Evolutionary conservation across 2,329 filamentous ascomycete genomes (phyloP).

Genomic region (Fusarium poae): DNA sequence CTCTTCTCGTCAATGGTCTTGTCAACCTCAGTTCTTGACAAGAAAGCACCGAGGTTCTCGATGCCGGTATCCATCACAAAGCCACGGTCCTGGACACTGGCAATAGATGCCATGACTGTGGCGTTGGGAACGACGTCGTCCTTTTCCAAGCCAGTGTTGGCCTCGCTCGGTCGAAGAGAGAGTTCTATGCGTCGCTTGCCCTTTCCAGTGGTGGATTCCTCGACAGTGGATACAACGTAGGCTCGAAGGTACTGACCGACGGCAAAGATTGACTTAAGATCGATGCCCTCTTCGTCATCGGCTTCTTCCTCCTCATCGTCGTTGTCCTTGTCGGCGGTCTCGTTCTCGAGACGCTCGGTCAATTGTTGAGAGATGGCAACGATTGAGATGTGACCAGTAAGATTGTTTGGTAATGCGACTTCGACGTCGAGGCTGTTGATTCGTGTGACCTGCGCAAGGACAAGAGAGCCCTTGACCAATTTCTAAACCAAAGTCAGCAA

Average conservation of each 20-base stretch:
- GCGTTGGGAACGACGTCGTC: constrained; percentile 80
- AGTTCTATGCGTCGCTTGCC: constrained; percentile 87
- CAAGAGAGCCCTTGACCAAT: constrained; percentile 84
- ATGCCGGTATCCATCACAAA: constrained; percentile 93
- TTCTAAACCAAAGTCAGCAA: constrained; percentile 66
- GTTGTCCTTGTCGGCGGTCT: constrained; percentile 65
- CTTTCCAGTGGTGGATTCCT: constrained; percentile 72
- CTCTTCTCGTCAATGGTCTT: constrained; percentile 72
- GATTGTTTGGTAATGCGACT: constrained; percentile 90
- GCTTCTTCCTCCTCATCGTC: constrained; percentile 69
- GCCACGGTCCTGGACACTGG: constrained; percentile 96
- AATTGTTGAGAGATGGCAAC: constrained; percentile 90
- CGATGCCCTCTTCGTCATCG: constrained; percentile 70
- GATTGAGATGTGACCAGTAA: constrained; percentile 88
- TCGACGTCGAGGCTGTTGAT: constrained; percentile 85
- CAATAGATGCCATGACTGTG: constrained; percentile 87
- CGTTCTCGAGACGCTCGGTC: constrained; percentile 80
- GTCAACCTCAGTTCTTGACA: constrained; percentile 86
- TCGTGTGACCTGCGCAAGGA: constrained; percentile 86
- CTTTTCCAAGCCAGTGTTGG: constrained; percentile 80
- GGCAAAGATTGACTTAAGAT: constrained; percentile 80
- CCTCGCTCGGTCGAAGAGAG: constrained; percentile 81
- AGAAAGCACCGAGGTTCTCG: constrained; percentile 80
- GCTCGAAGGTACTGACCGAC: constrained; percentile 90
- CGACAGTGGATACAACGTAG: constrained; percentile 82